These are phyloP conservation scores for Senna tora DNA, from an alignment of 306 rosid species.

Conservation along the genomic window DNA sequence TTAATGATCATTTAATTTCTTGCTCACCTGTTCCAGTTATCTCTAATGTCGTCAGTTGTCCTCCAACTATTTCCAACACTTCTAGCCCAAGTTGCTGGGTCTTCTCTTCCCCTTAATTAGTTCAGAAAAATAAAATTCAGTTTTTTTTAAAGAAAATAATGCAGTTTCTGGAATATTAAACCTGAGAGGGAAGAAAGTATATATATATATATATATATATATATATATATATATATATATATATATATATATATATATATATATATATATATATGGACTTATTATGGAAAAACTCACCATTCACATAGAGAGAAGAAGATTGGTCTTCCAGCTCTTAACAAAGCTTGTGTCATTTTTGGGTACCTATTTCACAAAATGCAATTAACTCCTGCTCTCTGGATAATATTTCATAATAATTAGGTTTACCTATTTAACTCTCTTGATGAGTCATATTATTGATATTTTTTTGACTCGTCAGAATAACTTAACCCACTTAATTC, in stretches of 20 bases:
- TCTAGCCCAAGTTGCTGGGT: constrained; percentile 63
- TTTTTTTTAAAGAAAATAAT: background rate
- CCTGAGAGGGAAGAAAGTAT: no score
- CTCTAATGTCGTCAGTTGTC: constrained; percentile 59
- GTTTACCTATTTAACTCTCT: no score
- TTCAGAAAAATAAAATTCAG: background rate
- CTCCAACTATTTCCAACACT: constrained; percentile 69
- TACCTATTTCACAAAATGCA: constrained; percentile 45
- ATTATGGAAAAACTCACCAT: constrained; percentile 58
- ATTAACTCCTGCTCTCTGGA: no score
- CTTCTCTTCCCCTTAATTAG: constrained; percentile 32
- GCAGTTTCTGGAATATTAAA: background rate
- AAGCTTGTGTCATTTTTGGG: constrained; percentile 63
- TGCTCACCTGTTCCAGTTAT: constrained; percentile 50
- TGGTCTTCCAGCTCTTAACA: constrained; percentile 48
- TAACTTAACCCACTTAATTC: no score
- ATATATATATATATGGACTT: no score
- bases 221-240: no score
- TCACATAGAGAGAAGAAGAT: constrained; percentile 69
- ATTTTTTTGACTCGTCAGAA: no score
- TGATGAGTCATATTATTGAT: no score
- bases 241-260: no score
- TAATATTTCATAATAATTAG: no score
- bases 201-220: no score
- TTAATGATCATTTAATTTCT: no score